Evolutionary conservation across 2,329 filamentous ascomycete genomes (phyloP), one percentile per base, ranked within the genome.

Genomic region (Botrytis aclada): DNA sequence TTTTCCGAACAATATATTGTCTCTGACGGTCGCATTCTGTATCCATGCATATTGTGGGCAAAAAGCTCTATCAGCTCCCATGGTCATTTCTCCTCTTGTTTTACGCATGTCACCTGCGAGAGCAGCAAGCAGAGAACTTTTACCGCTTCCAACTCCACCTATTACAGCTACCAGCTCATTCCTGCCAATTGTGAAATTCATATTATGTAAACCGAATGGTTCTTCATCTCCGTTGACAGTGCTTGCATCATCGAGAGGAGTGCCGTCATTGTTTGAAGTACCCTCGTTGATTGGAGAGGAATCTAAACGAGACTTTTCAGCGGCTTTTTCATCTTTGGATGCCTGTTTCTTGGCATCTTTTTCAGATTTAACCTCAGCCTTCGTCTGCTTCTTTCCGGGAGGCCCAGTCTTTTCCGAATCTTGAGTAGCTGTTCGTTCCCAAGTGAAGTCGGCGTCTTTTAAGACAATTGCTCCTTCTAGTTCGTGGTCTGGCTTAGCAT

Each of bases 21-120:
- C 89, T 75, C 89, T 90, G 5, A 98, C 88, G 0, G 92, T 93
- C 0, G 94, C 87, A 79, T 98, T 98, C 80, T 98, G 95, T 66
- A 99, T 97, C 96, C 96, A 99, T 0, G 96, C 93, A 80, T 97
- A 97, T 80, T 99, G 95, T 0, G 95, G 95, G 77, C 96, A 98
- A 79, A 97, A 98, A 0, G 95, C 93, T 75, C 95, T 87, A 4
- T 90, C 91, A 0, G 93, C 93, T 58, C 95, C 93, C 77, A 96
- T 87, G 0, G 89, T 87, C 9, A 97, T 87, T 54, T 91, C 87
- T 18, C 94, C 94, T 5, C 83, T 84, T 0, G 93, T 97, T 81
- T 91, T 92, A 62, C 94, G 90, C 95, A 98, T 98, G 76, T 98
- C 95, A 37, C 96, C 95, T 1, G 95, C 95, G 63, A 99, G 84